Percentiles rank a stretch among this genome's conserved stretches.
These are phyloP conservation scores for Pseudogymnoascus sp. DNA, from an alignment of 2,329 filamentous ascomycete species.

Conservation along the genomic window DNA sequence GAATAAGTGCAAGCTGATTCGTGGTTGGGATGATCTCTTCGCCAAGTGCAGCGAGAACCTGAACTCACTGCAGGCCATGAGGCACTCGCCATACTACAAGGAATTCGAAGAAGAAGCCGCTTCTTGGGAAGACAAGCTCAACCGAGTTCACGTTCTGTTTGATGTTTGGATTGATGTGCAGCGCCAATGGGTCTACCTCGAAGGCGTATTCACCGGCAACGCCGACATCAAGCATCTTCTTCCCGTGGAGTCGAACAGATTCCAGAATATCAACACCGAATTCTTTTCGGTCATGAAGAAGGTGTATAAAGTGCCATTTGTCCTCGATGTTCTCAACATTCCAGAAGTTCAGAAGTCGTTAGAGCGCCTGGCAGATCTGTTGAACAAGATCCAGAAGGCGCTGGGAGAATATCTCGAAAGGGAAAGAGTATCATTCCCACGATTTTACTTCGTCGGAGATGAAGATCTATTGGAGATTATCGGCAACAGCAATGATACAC, in stretches of 20 bases:
- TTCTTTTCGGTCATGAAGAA: slow-evolving; percentile 99
- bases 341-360: slow-evolving; percentile 92
- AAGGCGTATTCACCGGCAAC: slow-evolving; percentile 97
- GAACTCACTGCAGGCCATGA: slow-evolving; percentile 97
- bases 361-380: slow-evolving; percentile 87
- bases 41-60: slow-evolving; percentile 97
- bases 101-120: slow-evolving; percentile 98
- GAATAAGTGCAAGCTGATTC: slow-evolving; percentile 94
- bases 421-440: slow-evolving; percentile 92
- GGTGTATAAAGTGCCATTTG: slow-evolving; percentile 90
- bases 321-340: slow-evolving; percentile 92
- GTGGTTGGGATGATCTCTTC: slow-evolving; percentile 96
- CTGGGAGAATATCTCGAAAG: slow-evolving; percentile 97
- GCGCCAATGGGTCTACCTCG: slow-evolving; percentile 97
- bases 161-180: slow-evolving; percentile 99
- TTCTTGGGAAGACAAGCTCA: slow-evolving; percentile 95
- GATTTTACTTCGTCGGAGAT: slow-evolving; percentile 99
- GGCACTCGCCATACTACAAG: slow-evolving; percentile 97
- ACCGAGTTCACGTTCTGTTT: slow-evolving; percentile 92
- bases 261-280: slow-evolving; percentile 98
- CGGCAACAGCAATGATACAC: slow-evolving; percentile 94
- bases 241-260: slow-evolving; percentile 90
- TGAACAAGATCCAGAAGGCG: slow-evolving; percentile 99
- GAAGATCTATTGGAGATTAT: slow-evolving; percentile 98
- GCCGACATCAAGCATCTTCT: slow-evolving; percentile 97